Evolutionary conservation across 2,329 filamentous ascomycete species (phyloP), one percentile per base, ranked within the genome.

Genomic region (Cladophialophora chaetospira): DNA sequence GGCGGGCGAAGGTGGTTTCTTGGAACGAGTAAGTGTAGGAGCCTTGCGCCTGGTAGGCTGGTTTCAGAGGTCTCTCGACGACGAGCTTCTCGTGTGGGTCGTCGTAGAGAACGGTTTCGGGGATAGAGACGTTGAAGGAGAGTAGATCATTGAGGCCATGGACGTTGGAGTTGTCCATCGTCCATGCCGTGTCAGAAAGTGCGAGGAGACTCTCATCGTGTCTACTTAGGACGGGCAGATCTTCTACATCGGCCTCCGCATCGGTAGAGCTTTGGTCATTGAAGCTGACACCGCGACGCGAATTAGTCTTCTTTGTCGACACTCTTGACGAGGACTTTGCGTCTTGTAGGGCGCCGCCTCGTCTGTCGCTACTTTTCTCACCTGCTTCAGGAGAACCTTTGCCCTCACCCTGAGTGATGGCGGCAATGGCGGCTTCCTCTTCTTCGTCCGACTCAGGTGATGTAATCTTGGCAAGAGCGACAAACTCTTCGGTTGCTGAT

Each of bases 1-100:
- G 81, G 5, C 88, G 83, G 9, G 85, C 84, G 64, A 95, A 92
- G 1, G 81, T 85, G 1, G 77, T 74, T 69, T 92, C 88, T 23
- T 83, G 77, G 55, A 82, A 80, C 8, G 83, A 79, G 68, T 86
- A 86, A 0, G 83, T 84, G 19, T 69, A 73, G 0, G 82, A 80
- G 1, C 74, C 61, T 40, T 48, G 29, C 10, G 53, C 17, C 44
- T 52, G 44, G 33, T 54, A 3, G 25, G 47, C 29, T 6, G 61
- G 42, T 28, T 46, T 53, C 26, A 60, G 44, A 71, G 13, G 63
- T 61, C 54, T 55, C 49, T 69, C 56, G 52, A 67, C 58, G 63
- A 70, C 13, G 66, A 71, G 57, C 51, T 23, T 51, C 26, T 48
- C 53, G 10, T 31, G 21, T n/a, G 45, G 43, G 11, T 59, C 50